A percentile compares a stretch with the other conserved stretches of the same genome.
phyloP scores from a whole-genome alignment of 2,329 filamentous ascomycete genomes.

The Lachnellula subtilissima region DNA sequence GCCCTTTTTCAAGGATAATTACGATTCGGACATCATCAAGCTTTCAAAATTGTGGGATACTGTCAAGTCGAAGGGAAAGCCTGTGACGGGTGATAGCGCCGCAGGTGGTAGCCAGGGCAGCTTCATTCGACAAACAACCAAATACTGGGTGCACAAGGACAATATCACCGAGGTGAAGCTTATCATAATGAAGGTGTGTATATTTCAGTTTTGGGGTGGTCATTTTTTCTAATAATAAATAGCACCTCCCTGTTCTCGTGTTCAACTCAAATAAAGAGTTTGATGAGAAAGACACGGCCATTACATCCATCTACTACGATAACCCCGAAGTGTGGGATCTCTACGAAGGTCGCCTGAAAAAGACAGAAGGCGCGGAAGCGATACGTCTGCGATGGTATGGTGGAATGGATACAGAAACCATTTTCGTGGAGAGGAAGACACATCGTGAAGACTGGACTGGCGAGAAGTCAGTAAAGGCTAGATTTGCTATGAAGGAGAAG shows the following conservation, averaged over 20 bases:
- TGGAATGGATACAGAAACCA: constrained; percentile 89
- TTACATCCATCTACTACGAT: constrained; percentile 98
- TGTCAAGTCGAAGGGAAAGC: constrained; percentile 87
- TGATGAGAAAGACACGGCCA: constrained; percentile 81
- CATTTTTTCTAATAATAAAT: constrained; percentile 16
- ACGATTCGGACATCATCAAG: constrained; percentile 91
- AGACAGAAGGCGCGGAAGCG: constrained; percentile 95
- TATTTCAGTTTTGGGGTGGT: background rate
- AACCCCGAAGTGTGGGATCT: constrained; percentile 92
- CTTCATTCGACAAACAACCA: constrained; percentile 95
- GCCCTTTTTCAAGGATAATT: constrained; percentile 98
- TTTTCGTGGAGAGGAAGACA: constrained; percentile 96
- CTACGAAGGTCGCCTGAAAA: constrained; percentile 91
- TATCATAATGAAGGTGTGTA: constrained; percentile 75
- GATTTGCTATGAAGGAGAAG: constrained; percentile 94
- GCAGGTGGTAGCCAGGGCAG: constrained; percentile 90
- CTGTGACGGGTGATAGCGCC: constrained; percentile 83
- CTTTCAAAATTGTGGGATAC: constrained; percentile 93
- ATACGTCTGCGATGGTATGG: constrained; percentile 97
- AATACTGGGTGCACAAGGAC: constrained; percentile 98
- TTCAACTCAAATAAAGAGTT: constrained; percentile 98
- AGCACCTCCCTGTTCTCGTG: constrained; percentile 89
- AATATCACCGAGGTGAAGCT: constrained; percentile 98
- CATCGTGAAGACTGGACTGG: constrained; percentile 99
- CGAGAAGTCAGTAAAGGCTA: constrained; percentile 97